Percentiles rank a stretch among this genome's conserved stretches.
Conservation (phyloP, 164 flowering plant genomes). For the Tetrastigma voinierianum region DNA sequence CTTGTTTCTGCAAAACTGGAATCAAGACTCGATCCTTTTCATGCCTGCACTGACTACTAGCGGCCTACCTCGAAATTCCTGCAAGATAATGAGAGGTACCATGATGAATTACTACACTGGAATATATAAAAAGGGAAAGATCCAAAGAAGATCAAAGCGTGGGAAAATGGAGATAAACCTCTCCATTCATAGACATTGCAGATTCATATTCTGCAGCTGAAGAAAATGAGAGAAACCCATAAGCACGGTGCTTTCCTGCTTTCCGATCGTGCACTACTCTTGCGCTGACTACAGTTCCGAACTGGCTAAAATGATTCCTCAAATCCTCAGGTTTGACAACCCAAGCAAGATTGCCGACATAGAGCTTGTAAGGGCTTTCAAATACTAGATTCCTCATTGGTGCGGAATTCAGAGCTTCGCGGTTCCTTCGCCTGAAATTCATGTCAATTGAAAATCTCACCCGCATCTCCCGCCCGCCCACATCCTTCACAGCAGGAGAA, state of each 20-base stretch:
- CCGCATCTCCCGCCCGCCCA: conserved; percentile 49
- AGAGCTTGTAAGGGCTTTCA: conserved; percentile 44
- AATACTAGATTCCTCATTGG: conserved; percentile 26
- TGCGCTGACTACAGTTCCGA: conserved; percentile 45
- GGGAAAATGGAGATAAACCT: background rate
- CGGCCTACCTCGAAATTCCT: conserved; percentile 28
- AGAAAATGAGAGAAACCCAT: conserved; percentile 45
- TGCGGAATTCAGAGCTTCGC: conserved; percentile 13
- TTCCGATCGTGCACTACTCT: conserved; percentile 39
- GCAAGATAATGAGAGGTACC: background rate
- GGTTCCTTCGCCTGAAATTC: conserved; percentile 18
- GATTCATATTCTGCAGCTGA: conserved; percentile 32
- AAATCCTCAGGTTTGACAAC: conserved; percentile 32
- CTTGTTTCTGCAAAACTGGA: too few species aligned
- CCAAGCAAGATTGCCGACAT: conserved; percentile 53
- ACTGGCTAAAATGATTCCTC: conserved; percentile 38
- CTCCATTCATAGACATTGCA: conserved; percentile 36
- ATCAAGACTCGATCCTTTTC: conserved; percentile 13
- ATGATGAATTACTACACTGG: background rate
- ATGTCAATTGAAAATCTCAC: conserved; percentile 32
- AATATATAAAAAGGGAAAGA: background rate
- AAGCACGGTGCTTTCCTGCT: conserved; percentile 31
- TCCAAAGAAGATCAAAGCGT: background rate
- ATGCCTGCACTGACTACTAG: conserved; percentile 30
- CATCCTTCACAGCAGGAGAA: conserved; percentile 31